These are phyloP conservation scores for Neurospora sp. DNA, from an alignment of 495 filamentous ascomycete species.

Conservation along the genomic window DNA sequence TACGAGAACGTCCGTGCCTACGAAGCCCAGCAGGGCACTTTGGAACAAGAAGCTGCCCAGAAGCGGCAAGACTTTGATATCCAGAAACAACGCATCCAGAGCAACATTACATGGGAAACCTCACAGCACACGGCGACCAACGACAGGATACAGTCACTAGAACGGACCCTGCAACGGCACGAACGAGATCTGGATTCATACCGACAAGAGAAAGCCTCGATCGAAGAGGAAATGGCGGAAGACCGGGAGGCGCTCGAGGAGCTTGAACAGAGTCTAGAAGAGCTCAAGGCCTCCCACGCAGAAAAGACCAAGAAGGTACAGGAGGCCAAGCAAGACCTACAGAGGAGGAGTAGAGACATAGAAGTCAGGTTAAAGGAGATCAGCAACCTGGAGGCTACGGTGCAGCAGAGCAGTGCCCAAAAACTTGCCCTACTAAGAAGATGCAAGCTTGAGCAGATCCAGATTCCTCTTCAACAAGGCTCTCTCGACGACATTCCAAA, in stretches of 20 bases:
- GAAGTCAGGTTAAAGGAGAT: slow-evolving; percentile 72
- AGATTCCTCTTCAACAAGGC: slow-evolving; percentile 64
- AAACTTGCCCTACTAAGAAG: slow-evolving; percentile 75
- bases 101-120: slow-evolving; percentile 66
- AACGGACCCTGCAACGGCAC: slow-evolving; percentile 56
- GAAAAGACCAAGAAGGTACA: slow-evolving; percentile 67
- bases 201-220: slow-evolving; percentile 59
- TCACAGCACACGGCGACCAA: slow-evolving; percentile 56
- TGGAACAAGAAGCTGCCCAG: slow-evolving; percentile 79
- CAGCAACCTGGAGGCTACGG: slow-evolving; percentile 63
- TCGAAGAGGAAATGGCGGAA: slow-evolving; percentile 61
- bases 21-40: slow-evolving; percentile 79
- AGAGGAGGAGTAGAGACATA: slow-evolving; percentile 71
- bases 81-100: slow-evolving; percentile 73
- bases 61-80: slow-evolving; percentile 77
- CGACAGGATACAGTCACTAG: slow-evolving; percentile 55
- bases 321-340: slow-evolving; percentile 70
- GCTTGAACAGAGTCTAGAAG: slow-evolving; percentile 58
- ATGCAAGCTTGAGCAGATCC: slow-evolving; percentile 89
- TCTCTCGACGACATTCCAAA: slow-evolving; percentile 87
- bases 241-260: slow-evolving; percentile 68
- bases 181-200: slow-evolving; percentile 54
- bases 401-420: slow-evolving; percentile 71
- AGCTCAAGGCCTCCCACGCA: slow-evolving; percentile 52
- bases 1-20: slow-evolving; percentile 88